Evolutionary conservation across 2,329 filamentous ascomycete species (phyloP), one percentile per base, ranked within the genome.

Genomic region (Ramularia collo-cygni): DNA sequence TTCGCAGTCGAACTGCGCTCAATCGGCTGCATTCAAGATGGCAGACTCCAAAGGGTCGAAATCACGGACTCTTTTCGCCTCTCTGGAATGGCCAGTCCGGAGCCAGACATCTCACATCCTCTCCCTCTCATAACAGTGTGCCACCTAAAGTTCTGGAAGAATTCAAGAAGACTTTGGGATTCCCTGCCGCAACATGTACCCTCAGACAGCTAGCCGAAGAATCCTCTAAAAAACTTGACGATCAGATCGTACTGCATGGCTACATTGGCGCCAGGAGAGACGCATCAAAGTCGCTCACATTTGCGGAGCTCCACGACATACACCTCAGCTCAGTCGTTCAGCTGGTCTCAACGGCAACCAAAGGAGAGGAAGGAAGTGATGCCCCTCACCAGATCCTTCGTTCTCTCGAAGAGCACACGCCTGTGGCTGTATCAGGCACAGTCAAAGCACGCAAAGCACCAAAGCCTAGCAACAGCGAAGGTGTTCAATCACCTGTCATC

Each of bases 201-300:
- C 40, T 63, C 29, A 38, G 53, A 13, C 29, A 54, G 17, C 49
- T 63, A 17, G 51, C 51, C 13, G 39, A 50, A 32, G 43, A 59
- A 40, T 48, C 55, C 10, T 33, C 37, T 8, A 19, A 38, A 18
- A 44, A 48, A 14, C 35, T 60, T 13, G 61, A 60, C 27, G 32
- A 67, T 6, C 55, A 64, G 14, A 69, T 83, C 21, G 68, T 70
- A 0, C 60, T 85, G 1, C 72, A 80, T 59, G 89, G 89, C 14
- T 92, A 89, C 52, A 63, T 95, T 1, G 77, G 79, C 17, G 77
- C 77, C 44, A 73, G 79, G 19, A 74, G 77, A 46, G 77, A 85
- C 52, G 68, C 88, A 15, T 79, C 78, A 18, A 79, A 79, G 38
- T 77, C 75, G 28, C 67, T 93, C 14, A 76, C 76, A 2, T 95